Evolutionary conservation across 495 filamentous ascomycete species (phyloP).

Genomic region (Penicillium lagena): DNA sequence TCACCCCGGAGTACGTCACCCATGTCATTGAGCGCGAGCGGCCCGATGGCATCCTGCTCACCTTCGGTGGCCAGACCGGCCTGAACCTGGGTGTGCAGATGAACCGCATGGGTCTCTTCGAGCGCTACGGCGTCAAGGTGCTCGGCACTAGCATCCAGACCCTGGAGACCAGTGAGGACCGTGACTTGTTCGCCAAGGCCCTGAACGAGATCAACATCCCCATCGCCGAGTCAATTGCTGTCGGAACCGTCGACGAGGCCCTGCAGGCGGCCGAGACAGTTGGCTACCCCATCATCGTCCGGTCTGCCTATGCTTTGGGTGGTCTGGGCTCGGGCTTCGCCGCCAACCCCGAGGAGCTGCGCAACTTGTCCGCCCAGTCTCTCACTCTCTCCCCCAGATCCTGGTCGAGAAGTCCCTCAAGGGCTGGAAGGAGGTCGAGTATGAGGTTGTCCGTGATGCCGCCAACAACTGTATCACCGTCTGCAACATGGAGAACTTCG

Average conservation of each 20-base stretch:
- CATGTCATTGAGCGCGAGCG: constrained; percentile 91
- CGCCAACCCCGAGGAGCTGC: constrained; percentile 84
- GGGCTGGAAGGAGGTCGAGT: constrained; percentile 98
- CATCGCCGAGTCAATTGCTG: constrained; percentile 91
- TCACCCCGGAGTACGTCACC: constrained; percentile 94
- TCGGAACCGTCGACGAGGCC: constrained; percentile 83
- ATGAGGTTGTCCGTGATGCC: constrained; percentile 92
- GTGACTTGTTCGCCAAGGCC: constrained; percentile 91
- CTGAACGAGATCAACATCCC: constrained; percentile 92
- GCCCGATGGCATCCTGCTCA: constrained; percentile 93
- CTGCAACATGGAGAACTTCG: constrained; percentile 99
- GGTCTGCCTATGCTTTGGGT: constrained; percentile 91
- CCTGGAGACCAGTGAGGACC: constrained; percentile 88
- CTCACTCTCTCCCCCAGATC: constrained; percentile 93
- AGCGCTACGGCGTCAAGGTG: constrained; percentile 89
- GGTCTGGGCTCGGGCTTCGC: constrained; percentile 98
- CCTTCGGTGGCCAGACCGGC: constrained; percentile 92
- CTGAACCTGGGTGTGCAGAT: constrained; percentile 96
- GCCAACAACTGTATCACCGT: constrained; percentile 98
- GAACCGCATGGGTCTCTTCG: constrained; percentile 92
- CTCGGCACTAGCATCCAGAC: constrained; percentile 93
- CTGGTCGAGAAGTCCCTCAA: constrained; percentile 99
- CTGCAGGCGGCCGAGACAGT: constrained; percentile 77
- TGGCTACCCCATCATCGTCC: constrained; percentile 96
- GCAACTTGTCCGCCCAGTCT: constrained; percentile 85